A percentile compares a stretch with the other conserved stretches of the same genome.
Conservation (phyloP, 495 filamentous ascomycete genomes). For the Cetradonia linearis region DNA sequence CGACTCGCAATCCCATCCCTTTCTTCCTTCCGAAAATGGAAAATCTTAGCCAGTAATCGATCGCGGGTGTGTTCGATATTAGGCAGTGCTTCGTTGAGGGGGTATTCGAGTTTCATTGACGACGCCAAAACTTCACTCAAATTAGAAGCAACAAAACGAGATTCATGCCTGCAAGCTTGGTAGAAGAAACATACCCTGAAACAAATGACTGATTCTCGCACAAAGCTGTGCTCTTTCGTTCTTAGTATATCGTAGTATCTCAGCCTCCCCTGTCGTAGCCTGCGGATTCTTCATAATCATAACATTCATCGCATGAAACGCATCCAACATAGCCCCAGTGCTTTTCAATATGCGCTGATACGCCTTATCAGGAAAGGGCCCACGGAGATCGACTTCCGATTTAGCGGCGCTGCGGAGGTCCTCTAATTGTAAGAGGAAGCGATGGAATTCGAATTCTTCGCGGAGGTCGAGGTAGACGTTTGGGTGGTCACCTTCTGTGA, state of each 20-base stretch:
- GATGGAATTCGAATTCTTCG: constrained; percentile 63
- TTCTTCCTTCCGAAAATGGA: constrained; percentile 66
- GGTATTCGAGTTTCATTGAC: constrained; percentile 87
- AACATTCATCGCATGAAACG: constrained; percentile 91
- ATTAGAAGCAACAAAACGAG: constrained; percentile 18
- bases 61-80: constrained; percentile 72
- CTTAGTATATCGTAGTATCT: constrained; percentile 67
- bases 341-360: constrained; percentile 65
- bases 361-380: constrained; percentile 64
- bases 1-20: constrained; percentile 41
- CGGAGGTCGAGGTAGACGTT: constrained; percentile 68
- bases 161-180: background rate
- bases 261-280: constrained; percentile 67
- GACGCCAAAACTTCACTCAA: constrained; percentile 62
- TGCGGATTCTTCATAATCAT: constrained; percentile 72
- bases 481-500: constrained; percentile 45
- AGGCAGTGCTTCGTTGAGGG: constrained; percentile 76
- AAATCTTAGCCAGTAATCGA: constrained; percentile 78
- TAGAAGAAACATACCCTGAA: constrained; percentile 51
- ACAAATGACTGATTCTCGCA: constrained; percentile 80
- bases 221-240: constrained; percentile 71
- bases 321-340: constrained; percentile 75
- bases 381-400: constrained; percentile 73
- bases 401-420: constrained; percentile 59
- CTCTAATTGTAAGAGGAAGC: constrained; percentile 56